phyloP scores from a whole-genome alignment of 139 green algal genomes.

The Volvox reticuliferus region DNA sequence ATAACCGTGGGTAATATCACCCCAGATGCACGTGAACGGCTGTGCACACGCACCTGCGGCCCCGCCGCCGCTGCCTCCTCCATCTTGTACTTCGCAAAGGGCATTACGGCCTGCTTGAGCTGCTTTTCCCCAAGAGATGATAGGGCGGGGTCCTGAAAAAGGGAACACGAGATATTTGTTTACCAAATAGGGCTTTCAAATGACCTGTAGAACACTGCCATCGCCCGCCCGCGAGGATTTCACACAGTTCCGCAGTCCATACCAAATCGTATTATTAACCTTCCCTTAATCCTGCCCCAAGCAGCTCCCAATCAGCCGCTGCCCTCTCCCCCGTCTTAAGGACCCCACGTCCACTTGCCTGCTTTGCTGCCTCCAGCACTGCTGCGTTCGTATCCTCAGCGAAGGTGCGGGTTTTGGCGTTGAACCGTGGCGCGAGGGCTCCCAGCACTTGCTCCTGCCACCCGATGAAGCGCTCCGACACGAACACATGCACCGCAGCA shows the following conservation, averaged over 20 bases:
- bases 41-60: conserved; percentile 53
- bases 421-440: conserved; percentile 54
- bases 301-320: too few relatives aligned
- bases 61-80: conserved; percentile 79
- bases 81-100: conserved; percentile 94
- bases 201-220: too few relatives aligned
- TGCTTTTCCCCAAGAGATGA: conserved; percentile 77
- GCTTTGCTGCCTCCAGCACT: conserved; percentile 47
- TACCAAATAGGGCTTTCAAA: too few relatives aligned
- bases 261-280: too few relatives aligned
- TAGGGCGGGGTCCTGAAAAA: conserved; percentile 38
- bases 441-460: conserved; percentile 83
- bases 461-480: conserved; percentile 84
- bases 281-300: too few relatives aligned
- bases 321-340: too few relatives aligned
- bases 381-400: conserved; percentile 46
- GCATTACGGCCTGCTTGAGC: conserved; percentile 86
- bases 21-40: neutral
- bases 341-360: neutral
- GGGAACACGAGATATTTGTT: too few relatives aligned
- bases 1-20: too few relatives aligned
- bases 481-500: conserved; percentile 69
- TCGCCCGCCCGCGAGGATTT: too few relatives aligned
- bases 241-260: too few relatives aligned
- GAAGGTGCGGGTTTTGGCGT: conserved; percentile 63